A percentile compares a stretch with the other conserved stretches of the same genome.
Evolutionary conservation across 78 protist species (phyloP).

Genomic region (Bodo saltans): DNA sequence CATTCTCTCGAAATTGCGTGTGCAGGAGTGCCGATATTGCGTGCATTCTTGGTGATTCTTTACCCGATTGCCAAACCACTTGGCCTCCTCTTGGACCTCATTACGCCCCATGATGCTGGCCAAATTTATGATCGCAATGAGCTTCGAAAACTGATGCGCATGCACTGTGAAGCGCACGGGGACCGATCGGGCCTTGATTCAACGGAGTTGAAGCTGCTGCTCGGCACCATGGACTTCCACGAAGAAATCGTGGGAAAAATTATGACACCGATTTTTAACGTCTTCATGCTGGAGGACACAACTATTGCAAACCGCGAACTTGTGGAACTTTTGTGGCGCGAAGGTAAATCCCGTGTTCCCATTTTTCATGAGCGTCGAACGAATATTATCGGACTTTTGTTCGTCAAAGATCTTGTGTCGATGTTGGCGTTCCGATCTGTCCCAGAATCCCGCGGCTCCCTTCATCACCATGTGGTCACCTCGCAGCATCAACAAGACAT

Average conservation of each 20-base stretch:
- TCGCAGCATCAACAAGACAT: too few relatives aligned
- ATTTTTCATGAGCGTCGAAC: constrained; percentile 22
- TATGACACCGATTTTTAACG: constrained; percentile 78
- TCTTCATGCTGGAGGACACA: constrained; percentile 59
- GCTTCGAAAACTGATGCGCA: constrained; percentile 1
- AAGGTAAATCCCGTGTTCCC: constrained; percentile 84
- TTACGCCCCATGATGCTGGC: constrained; percentile 21
- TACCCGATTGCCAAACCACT: constrained; percentile 26
- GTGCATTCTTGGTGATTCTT: constrained; percentile 28
- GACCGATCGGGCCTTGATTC: neutral
- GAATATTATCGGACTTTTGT: neutral
- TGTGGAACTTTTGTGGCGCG: constrained; percentile 8
- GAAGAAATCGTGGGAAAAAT: constrained; percentile 38
- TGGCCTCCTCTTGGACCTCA: constrained; percentile 6
- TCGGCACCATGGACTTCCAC: constrained; percentile 2
- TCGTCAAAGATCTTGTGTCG: neutral
- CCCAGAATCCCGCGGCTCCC: too few relatives aligned
- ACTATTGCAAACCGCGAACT: neutral
- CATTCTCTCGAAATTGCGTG: constrained; percentile 65
- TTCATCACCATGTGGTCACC: too few relatives aligned
- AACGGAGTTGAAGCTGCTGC: neutral
- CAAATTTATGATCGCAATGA: constrained; percentile 20
- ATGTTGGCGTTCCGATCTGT: too few relatives aligned
- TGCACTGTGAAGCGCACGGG: neutral
- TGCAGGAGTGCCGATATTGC: constrained; percentile 38